These are phyloP conservation scores for Chamaecrista fasciculata DNA, from an alignment of 306 rosid species.

Conservation along the genomic window DNA sequence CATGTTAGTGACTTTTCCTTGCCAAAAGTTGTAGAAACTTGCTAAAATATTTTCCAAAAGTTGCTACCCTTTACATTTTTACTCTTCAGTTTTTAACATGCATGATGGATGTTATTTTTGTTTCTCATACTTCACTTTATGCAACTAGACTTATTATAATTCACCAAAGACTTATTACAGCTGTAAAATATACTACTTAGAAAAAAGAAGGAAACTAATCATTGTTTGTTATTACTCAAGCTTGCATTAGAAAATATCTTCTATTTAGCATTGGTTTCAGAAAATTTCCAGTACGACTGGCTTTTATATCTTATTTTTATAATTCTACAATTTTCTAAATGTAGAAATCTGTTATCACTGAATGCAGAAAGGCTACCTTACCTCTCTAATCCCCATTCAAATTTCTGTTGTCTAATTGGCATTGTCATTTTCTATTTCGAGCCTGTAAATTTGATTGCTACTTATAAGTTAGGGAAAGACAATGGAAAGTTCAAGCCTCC, in stretches of 20 bases:
- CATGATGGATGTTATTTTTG: neutral
- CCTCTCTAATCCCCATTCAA: conserved; percentile 6
- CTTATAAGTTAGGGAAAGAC: too few species aligned
- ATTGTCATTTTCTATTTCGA: neutral
- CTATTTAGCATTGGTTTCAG: neutral
- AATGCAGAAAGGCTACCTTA: conserved; percentile 18
- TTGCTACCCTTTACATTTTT: neutral
- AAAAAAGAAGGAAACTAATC: neutral
- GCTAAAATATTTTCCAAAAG: neutral
- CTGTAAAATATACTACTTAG: neutral
- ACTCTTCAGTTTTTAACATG: neutral
- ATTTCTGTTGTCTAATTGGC: neutral
- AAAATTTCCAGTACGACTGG: neutral
- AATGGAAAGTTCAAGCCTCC: too few species aligned
- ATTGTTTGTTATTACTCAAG: neutral
- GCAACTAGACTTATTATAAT: neutral
- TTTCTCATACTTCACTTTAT: neutral
- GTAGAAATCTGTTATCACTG: neutral
- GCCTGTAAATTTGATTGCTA: neutral
- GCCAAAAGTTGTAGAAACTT: neutral
- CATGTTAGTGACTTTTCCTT: neutral
- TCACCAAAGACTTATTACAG: neutral
- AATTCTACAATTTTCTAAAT: neutral
- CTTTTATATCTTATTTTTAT: neutral
- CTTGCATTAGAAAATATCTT: neutral